Evolutionary conservation across 2,329 filamentous ascomycete species (phyloP), one percentile per base, ranked within the genome.

Genomic region (Colletotrichum horii): DNA sequence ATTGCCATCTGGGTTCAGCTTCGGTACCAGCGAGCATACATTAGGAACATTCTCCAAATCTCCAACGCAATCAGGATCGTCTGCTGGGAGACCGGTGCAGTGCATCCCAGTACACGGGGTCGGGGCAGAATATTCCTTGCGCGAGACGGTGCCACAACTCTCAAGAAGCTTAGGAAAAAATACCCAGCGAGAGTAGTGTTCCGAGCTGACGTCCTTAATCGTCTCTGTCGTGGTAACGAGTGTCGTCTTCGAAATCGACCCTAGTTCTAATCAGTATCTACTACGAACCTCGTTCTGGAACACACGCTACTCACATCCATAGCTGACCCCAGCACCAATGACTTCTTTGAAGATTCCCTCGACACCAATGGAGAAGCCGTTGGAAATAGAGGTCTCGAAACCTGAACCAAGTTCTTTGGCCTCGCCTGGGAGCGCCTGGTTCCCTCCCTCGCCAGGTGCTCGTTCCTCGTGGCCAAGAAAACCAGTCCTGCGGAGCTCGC

Each of bases 91-190:
- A 48, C 38, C 5, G 19, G 38, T 48, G 5, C 38, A 48, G 19
- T 0, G 19, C 19, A 6, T 0, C 9, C 38, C 38, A 0, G 38
- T 48, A 3, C 38, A 48, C 1, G 38, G 38, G 19, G 38, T 48
- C 2, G 38, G 38, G 0, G 38, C 38, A 4, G 38, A 48, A 48
- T 48, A 48, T 3, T 5, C 1, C n/a, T 2, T 48, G 38, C 38
- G 38, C 2, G 38, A 48, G 2, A 3, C 3, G 38, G 38, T 48
- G 1, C 38, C 38, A 4, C 38, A 48, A 48, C 38, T 48, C 38
- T 48, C 38, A 9, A 48, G n/a, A 3, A 48, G 38, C 38, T 48
- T 48, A 3, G 38, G 38, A 3, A 48, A 48, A 3, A 48, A 48
- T 2, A 48, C 38, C 38, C 38, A 48, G 19, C 38, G 38, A 6